Percentiles rank a stretch among this genome's conserved stretches.
Evolutionary conservation across 805 yeast species (phyloP).

Genomic region (Helenozyma rhizophorensis): DNA sequence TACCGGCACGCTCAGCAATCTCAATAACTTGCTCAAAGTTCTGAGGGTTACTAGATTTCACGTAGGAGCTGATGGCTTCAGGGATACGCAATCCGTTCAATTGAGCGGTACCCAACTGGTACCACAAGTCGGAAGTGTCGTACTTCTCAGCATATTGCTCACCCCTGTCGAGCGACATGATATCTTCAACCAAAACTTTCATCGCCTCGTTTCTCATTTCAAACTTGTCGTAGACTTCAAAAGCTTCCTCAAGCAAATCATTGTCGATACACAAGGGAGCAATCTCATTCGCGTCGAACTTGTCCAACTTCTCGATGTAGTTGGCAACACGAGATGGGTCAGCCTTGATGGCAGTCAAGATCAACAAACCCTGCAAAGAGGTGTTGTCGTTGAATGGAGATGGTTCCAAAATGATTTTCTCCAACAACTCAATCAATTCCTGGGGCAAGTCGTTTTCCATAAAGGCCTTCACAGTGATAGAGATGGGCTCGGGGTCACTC

Average conservation of each 20-base stretch:
- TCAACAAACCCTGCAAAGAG: slow-evolving; percentile 86
- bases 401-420: slow-evolving; percentile 94
- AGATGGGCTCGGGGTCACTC: slow-evolving; percentile 88
- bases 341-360: slow-evolving; percentile 93
- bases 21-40: slow-evolving; percentile 91
- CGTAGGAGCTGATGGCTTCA: slow-evolving; percentile 88
- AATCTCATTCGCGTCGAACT: slow-evolving; percentile 89
- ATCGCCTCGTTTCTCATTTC: slow-evolving; percentile 75
- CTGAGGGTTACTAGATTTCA: slow-evolving; percentile 86
- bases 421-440: slow-evolving; percentile 90
- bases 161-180: slow-evolving; percentile 93
- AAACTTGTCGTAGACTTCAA: slow-evolving; percentile 83
- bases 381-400: slow-evolving; percentile 95
- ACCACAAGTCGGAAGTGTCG: slow-evolving; percentile 85
- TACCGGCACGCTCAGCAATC: slow-evolving; percentile 90
- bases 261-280: slow-evolving; percentile 89
- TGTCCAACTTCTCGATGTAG: slow-evolving; percentile 85
- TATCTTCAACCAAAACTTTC: slow-evolving; percentile 86
- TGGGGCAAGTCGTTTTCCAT: slow-evolving; percentile 92
- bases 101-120: slow-evolving; percentile 93
- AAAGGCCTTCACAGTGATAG: slow-evolving; percentile 89
- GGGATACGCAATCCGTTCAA: slow-evolving; percentile 87
- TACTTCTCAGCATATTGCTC: slow-evolving; percentile 87
- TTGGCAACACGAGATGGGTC: slow-evolving; percentile 80
- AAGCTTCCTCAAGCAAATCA: slow-evolving; percentile 88